Evolutionary conservation across 768 basidiomycete genomes (phyloP), one percentile per base, ranked within the genome.

Genomic region (Termitomyces bulborhizus): DNA sequence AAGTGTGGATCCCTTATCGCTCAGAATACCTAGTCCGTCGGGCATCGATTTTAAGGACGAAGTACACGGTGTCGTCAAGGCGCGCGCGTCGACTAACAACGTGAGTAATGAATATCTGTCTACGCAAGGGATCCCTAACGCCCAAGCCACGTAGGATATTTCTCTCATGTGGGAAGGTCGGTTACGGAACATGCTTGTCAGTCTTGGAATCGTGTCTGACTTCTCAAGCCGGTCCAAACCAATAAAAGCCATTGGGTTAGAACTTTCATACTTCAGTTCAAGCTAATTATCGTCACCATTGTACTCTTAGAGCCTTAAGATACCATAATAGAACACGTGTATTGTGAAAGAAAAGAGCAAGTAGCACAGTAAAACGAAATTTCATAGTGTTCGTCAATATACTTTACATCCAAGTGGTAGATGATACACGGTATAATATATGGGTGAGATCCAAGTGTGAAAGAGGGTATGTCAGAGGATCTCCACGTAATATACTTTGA

Each of bases 81-180:
- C 91, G 1, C 80, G 88, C 47, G 83, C 91, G 24, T 95, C 94
- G 0, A 95, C 95, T 0, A 93, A 86, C 55, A 89, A 91, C 60
- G 94, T 94, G 58, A 57, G 89, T 70, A 24, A 8, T 6, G 46
- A 31, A 29, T 18, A 4, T 27, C 9, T 32, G 31, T 51, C 26
- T 12, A 11, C 18, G 13, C 29, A 29, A 29, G 3, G 6, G 29
- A 29, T 29, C 4, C 8, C 12, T 34, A 31, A 41, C 31, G 37
- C 39, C 49, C 37, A 16, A 26, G 29, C 29, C 51, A 24, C 59
- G 27, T 55, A 94, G 94, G 88, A 93, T 58, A 77, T 98, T 18
- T 88, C 95, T 4, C 66, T 98, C 40, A 82, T 97, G 68, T 98
- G 96, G 90, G 93, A 97, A 72, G 93, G 95, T 13, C 84, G 95